Base-by-base conservation (phyloP, 768 basidiomycete genomes). In the Russula earlei region DNA sequence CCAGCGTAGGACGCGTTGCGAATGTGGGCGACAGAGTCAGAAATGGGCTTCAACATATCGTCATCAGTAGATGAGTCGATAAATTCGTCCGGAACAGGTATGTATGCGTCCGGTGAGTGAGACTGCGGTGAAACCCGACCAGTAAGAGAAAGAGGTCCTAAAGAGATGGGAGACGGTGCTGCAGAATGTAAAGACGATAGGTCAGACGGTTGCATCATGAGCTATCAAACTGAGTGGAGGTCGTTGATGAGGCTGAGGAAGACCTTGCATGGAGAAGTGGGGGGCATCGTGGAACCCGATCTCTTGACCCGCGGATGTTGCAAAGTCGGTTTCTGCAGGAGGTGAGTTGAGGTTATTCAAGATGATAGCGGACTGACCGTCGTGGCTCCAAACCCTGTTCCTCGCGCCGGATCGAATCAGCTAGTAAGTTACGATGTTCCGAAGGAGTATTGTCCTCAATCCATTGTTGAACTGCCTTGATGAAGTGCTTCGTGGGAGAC, bases 391-490 rank as follows among this genome's bases (percentile, higher is more conserved):
- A 60, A 34, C 62, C 66, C 17, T 62, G 67, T 57, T 69, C 71
- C 50, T 79, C 80, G 44, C 69, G 74, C 62, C 71, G 70, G 22
- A 76, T 68, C 11, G 80, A 78, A 63, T 85, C 82, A 42, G 77
- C 73, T 55, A 72, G 75, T 15, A 69, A 65, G 51, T 69, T 70
- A 36, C 68, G 64, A 60, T 67, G 52, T 67, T 71, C 54, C 60
- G 65, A 48, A 49, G 72, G 61, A 40, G 65, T 60, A 53, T 85
- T 75, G 17, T 70, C 70, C 61, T 80, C 80, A 37, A 97, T 79
- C 91, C 91, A 97, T 54, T 67, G 73, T 67, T 87, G 87, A 57
- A 96, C 64, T 52, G 71, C 71, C 37, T 71, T 71, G 50, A 95
- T 81, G 85, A 91, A 92, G 41, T 81, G 77, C 66, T 78, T 79